These are phyloP conservation scores for Hirsutella rhossiliensis DNA, from an alignment of 2,329 filamentous ascomycete species.

Conservation along the genomic window DNA sequence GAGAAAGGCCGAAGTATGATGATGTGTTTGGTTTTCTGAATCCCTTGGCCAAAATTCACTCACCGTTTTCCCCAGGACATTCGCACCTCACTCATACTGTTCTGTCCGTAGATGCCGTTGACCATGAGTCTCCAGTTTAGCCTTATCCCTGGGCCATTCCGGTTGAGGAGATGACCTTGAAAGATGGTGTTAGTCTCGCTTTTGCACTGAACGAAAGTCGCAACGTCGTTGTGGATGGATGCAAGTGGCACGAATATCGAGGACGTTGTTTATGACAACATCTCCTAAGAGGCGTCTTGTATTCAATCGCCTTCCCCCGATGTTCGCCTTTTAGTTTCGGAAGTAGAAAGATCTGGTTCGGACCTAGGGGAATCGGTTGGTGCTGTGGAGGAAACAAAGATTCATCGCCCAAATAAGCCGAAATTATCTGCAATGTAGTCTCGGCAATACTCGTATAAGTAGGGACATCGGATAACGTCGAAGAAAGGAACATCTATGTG, in stretches of 20 bases:
- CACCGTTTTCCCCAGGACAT: too few relatives aligned
- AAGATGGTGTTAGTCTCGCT: conserved; percentile 35
- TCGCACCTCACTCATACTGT: too few relatives aligned
- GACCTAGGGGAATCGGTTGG: conserved; percentile 23
- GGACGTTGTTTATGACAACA: conserved; percentile 37
- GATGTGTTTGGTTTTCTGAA: too few relatives aligned
- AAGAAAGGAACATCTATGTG: background rate
- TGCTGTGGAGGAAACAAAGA: conserved; percentile 41
- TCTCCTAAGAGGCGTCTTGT: conserved; percentile 30
- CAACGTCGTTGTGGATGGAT: conserved; percentile 19
- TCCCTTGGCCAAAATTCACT: too few relatives aligned
- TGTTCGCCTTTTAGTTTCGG: conserved; percentile 22
- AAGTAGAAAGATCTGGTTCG: conserved; percentile 21
- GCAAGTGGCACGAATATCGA: conserved; percentile 30
- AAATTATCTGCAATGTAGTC: conserved; percentile 32
- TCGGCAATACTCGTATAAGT: conserved; percentile 39
- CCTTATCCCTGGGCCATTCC: conserved; percentile 32
- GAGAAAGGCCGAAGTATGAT: too few relatives aligned
- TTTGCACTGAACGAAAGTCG: conserved; percentile 28
- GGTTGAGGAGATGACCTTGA: conserved; percentile 34
- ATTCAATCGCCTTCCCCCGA: conserved; percentile 33
- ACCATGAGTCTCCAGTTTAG: conserved; percentile 20
- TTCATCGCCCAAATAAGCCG: conserved; percentile 30
- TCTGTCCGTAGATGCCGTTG: too few relatives aligned
- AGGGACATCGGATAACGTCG: conserved; percentile 11